A percentile compares a stretch with the other conserved stretches of the same genome.
Evolutionary conservation across 257 asterid genomes (phyloP).

Genomic region (Lycium ferocissimum): DNA sequence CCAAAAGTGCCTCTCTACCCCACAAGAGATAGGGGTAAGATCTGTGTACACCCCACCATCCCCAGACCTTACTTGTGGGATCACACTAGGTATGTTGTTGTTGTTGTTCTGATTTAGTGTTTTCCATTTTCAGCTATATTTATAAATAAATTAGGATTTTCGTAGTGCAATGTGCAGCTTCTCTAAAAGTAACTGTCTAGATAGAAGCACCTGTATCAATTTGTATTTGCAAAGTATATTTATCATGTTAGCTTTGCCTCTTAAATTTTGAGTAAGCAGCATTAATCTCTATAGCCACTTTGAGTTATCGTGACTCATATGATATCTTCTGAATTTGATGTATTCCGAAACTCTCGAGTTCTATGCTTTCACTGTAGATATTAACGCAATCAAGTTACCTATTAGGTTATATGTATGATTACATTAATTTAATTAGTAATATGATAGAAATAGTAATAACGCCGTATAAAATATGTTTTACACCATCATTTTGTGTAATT

Average conservation of each 20-base stretch:
- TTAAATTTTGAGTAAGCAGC: conserved; percentile 1
- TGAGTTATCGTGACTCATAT: neutral
- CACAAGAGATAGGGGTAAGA: too few relatives aligned
- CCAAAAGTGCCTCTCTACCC: too few relatives aligned
- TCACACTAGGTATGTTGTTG: too few relatives aligned
- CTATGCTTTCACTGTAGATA: neutral
- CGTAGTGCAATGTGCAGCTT: neutral
- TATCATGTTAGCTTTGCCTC: neutral
- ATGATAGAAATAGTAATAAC: neutral
- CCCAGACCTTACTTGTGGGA: too few relatives aligned
- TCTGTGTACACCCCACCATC: too few relatives aligned
- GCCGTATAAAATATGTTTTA: neutral
- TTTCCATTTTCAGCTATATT: neutral
- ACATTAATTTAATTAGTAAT: too few relatives aligned
- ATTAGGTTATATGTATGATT: too few relatives aligned
- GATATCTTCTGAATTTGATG: neutral
- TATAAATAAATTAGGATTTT: neutral
- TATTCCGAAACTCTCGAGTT: neutral
- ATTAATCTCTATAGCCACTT: neutral
- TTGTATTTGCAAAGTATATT: neutral
- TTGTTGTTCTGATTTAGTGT: neutral
- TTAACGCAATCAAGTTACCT: too few relatives aligned
- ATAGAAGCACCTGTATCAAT: conserved; percentile 14
- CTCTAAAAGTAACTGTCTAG: conserved; percentile 12
- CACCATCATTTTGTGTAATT: neutral